Percentiles rank a stretch among this genome's conserved stretches.
Conservation (phyloP, 495 filamentous ascomycete genomes). For the Durotheca rogersii region DNA sequence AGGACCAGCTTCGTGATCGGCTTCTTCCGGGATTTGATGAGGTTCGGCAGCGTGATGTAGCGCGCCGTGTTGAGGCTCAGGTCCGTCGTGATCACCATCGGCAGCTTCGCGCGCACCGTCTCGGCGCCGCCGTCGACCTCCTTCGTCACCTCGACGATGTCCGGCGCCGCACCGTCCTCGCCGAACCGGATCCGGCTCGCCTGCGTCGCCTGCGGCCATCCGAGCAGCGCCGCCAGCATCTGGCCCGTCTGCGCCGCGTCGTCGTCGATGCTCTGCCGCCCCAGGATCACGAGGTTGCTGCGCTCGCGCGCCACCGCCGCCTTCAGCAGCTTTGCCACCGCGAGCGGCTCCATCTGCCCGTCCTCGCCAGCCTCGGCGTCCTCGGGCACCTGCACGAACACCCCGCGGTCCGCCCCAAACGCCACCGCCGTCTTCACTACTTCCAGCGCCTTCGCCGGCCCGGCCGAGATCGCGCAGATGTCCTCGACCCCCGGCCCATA, state of each 20-base stretch:
- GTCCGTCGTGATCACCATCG: slow-evolving; percentile 93
- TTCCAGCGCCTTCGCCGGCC: slow-evolving; percentile 82
- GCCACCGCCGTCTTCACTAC: slow-evolving; percentile 94
- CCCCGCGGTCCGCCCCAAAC: slow-evolving; percentile 91
- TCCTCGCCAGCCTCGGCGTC: slow-evolving; percentile 71
- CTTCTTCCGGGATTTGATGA: slow-evolving; percentile 99
- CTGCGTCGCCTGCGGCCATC: slow-evolving; percentile 93
- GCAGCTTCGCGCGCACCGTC: slow-evolving; percentile 79
- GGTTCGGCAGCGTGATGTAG: slow-evolving; percentile 94
- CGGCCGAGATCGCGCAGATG: slow-evolving; percentile 86
- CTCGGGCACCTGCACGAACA: too few species aligned
- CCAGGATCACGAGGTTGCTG: slow-evolving; percentile 86
- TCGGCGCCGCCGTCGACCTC: slow-evolving; percentile 97
- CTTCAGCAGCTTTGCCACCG: slow-evolving; percentile 83
- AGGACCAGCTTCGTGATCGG: slow-evolving; percentile 86
- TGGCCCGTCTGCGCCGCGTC: slow-evolving; percentile 95
- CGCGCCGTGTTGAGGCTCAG: slow-evolving; percentile 90
- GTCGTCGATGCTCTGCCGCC: slow-evolving; percentile 97
- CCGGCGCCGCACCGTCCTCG: slow-evolving; percentile 51
- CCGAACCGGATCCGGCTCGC: slow-evolving; percentile 77
- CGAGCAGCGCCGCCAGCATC: slow-evolving; percentile 92
- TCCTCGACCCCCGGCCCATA: slow-evolving; percentile 67
- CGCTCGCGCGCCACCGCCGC: slow-evolving; percentile 76
- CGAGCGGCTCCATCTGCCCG: slow-evolving; percentile 79
- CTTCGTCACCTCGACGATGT: slow-evolving; percentile 68